These are phyloP conservation scores for Parastagonospora nodorum DNA, from an alignment of 2,329 filamentous ascomycete species.

Conservation along the genomic window DNA sequence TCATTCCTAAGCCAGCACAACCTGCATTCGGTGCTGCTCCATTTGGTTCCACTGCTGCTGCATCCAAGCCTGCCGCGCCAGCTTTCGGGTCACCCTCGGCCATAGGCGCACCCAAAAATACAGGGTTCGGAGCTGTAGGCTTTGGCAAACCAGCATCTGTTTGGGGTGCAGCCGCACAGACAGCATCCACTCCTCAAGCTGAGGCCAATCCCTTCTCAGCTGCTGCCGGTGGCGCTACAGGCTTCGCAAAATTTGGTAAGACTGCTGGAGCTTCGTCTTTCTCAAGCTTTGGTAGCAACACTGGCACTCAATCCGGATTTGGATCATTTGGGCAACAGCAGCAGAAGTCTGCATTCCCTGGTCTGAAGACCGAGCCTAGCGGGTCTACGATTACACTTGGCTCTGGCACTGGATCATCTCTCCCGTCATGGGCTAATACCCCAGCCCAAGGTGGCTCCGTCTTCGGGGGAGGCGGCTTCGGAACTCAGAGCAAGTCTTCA, in stretches of 20 bases:
- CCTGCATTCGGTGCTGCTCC: constrained; percentile 31
- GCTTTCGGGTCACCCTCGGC: constrained; percentile 33
- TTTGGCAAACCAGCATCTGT: constrained; percentile 25
- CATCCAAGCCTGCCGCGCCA: constrained; percentile 19
- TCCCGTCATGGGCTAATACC: constrained; percentile 41
- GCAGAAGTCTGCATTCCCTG: constrained; percentile 38
- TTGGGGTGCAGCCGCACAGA: constrained; percentile 29
- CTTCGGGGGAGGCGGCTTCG: constrained; percentile 22
- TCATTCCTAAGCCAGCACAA: constrained; percentile 19
- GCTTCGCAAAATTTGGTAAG: constrained; percentile 41
- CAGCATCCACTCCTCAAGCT: constrained; percentile 13
- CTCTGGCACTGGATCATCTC: constrained; percentile 39
- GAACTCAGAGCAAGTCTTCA: constrained; percentile 27
- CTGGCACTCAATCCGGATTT: constrained; percentile 35
- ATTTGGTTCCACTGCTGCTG: constrained; percentile 14
- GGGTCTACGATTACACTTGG: constrained; percentile 50
- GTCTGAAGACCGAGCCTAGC: constrained; percentile 37
- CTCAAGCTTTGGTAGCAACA: constrained; percentile 13
- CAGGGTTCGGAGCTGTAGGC: constrained; percentile 33
- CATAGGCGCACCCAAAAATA: constrained; percentile 24
- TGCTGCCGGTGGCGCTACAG: constrained; percentile 25
- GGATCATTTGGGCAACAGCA: constrained; percentile 29
- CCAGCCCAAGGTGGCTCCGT: constrained; percentile 31
- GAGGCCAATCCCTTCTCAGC: constrained; percentile 43
- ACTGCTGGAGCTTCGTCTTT: constrained; percentile 27